Evolutionary conservation across 2,329 filamentous ascomycete genomes (phyloP).

Genomic region (Fusarium papillatum): DNA sequence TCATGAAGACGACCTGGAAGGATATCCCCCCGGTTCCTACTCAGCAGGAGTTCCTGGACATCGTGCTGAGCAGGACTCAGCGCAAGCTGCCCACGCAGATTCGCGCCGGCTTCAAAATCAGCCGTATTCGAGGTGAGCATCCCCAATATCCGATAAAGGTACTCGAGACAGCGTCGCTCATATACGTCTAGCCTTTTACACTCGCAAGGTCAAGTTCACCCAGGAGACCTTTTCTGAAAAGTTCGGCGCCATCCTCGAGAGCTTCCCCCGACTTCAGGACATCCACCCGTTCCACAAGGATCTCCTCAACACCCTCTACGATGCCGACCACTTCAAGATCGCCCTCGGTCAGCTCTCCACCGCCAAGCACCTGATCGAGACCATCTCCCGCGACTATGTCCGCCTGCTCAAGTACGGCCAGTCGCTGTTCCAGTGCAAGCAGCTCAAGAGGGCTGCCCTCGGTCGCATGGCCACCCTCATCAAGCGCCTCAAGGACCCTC

Average conservation of each 20-base stretch:
- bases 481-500: slow-evolving; percentile 93
- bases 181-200: slow-evolving; percentile 82
- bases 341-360: slow-evolving; percentile 96
- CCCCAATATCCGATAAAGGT: neutral
- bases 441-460: slow-evolving; percentile 94
- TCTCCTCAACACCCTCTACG: slow-evolving; percentile 96
- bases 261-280: slow-evolving; percentile 92
- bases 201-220: slow-evolving; percentile 98
- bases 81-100: slow-evolving; percentile 95
- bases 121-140: slow-evolving; percentile 79
- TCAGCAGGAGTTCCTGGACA: slow-evolving; percentile 96
- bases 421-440: slow-evolving; percentile 98
- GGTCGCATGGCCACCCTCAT: slow-evolving; percentile 99
- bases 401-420: slow-evolving; percentile 93
- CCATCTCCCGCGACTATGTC: slow-evolving; percentile 95
- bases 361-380: slow-evolving; percentile 96
- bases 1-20: slow-evolving; percentile 76
- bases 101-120: slow-evolving; percentile 93
- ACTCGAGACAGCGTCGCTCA: slow-evolving; percentile 16
- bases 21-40: slow-evolving; percentile 91
- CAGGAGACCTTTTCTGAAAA: slow-evolving; percentile 98
- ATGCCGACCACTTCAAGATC: slow-evolving; percentile 98
- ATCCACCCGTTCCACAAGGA: slow-evolving; percentile 92
- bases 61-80: slow-evolving; percentile 94
- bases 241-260: slow-evolving; percentile 89